Evolutionary conservation across 305 asterid genomes (phyloP), one percentile per base, ranked within the genome.

Genomic region (Euphrasia arctica): DNA sequence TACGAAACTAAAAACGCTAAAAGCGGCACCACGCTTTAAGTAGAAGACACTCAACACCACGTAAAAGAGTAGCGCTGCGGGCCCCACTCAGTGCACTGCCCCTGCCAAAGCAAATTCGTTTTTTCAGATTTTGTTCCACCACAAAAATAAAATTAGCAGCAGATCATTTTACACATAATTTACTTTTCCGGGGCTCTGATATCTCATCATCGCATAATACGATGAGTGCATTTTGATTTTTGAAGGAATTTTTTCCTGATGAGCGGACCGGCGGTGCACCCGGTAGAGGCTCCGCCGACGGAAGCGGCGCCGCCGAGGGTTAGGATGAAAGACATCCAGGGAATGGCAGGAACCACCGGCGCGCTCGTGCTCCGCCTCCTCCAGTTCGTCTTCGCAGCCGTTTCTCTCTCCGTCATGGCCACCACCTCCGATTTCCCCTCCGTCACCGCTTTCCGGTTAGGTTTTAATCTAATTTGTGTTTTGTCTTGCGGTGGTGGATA

Each of bases 251-350:
- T 67, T 54, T 59, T 18, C 49, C 64, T 56, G 67, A 86, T 87
- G 95, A 87, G 93, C 80, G 74, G 90, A 55, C 89, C 93, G 75
- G 85, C 85, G 74, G 97, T 92, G 69, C 95, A 89, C 68, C 98
- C 98, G 69, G 82, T 81, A 60, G 96, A 82, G 66, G 75, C 69
- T 58, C 85, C 77, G 36, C 86, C 63, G 28, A 68, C 74, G 1
- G 90, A 66, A 45, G 82, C 45, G 42, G 77, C 86, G 64, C 83
- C 77, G 22, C 88, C 84, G 6, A 76, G 85, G 60, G 80, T 72
- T 41, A 78, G 91, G 81, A 83, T 87, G 94, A 84, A 81, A 67
- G 93, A 90, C 68, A 70, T 87, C 27, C 97, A 81, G 78, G 98
- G 98, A 60, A 84, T 83, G 95, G 63, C 89, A 59, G 99, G 97